Base-by-base conservation (phyloP, 495 filamentous ascomycete species). In the Aspergillus leporis region DNA sequence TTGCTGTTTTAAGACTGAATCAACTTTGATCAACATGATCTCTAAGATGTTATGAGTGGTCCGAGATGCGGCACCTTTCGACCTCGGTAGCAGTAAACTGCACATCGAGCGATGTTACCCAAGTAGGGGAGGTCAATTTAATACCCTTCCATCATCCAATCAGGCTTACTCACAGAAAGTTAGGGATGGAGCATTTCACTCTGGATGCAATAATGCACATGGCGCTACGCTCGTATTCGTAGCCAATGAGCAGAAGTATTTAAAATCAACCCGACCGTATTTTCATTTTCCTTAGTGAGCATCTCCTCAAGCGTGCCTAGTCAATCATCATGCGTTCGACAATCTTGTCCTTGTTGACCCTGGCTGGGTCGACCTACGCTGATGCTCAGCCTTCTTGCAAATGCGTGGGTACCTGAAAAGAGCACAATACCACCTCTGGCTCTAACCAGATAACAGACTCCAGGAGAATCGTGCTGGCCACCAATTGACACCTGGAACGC, bases 401-500 rank as follows among this genome's bases (percentile, higher is more conserved):
- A 55, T 68, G 61, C 43, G 59, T 67, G 21, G 12, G 60, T 61
- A 13, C 16, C 21, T 4, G 25, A 28, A 16, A 36, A 21, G n/a
- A 23, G 8, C 32, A n/a, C n/a, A 5, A 53, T 16, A 19, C 34
- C 18, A 32, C 21, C 21, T 47, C 14, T 43, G 34, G 19, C 46
- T 10, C 51, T 55, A 28, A 48, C 22, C 36, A 18, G 12, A 21
- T 13, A 4, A 23, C 23, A 69, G 63, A 69, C 66, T 6, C 79
- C 79, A 21, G 47, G 36, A 3, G 74, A 78, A 22, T 10, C 49
- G 5, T 74, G 73, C 40, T 84, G 80, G 81, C 79, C 80, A 5
- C 61, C 63, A 0, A 30, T 38, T 0, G 18, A 38, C 0, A 49
- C 65, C 18, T 85, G 82, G 82, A 59, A 64, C 18, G 22, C 60